Evolutionary conservation across 2,329 filamentous ascomycete species (phyloP).

Genomic region (Monosporascus sp.): DNA sequence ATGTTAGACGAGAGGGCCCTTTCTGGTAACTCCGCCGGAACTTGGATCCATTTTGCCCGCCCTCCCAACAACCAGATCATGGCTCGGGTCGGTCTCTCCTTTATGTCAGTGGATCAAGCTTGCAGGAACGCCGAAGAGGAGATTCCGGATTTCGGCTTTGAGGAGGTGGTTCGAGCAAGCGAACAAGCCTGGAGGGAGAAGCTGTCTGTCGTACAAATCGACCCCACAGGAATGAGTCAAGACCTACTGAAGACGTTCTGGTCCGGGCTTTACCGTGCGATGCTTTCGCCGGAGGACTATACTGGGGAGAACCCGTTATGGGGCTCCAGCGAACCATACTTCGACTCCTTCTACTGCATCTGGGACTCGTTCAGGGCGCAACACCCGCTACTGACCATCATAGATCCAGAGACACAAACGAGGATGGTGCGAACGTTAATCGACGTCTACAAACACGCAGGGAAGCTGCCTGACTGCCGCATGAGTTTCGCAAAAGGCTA

Average conservation of each 20-base stretch:
- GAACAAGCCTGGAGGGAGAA: conserved; percentile 59
- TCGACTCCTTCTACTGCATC: conserved; percentile 63
- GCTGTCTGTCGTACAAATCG: conserved; percentile 52
- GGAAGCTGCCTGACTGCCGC: conserved; percentile 66
- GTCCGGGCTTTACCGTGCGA: conserved; percentile 62
- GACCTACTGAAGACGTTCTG: conserved; percentile 61
- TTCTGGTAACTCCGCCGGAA: conserved; percentile 40
- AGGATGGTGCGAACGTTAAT: conserved; percentile 66
- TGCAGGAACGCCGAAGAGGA: conserved; percentile 65
- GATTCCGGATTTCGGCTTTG: conserved; percentile 61
- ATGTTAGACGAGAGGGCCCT: conserved; percentile 26
- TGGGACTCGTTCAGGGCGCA: conserved; percentile 72
- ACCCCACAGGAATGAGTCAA: conserved; percentile 47
- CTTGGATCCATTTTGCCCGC: conserved; percentile 56
- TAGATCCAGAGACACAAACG: conserved; percentile 63
- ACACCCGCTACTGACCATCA: conserved; percentile 64
- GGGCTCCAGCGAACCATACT: conserved; percentile 65
- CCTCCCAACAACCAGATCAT: conserved; percentile 44
- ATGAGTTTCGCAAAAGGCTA: conserved; percentile 74
- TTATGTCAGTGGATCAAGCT: conserved; percentile 61
- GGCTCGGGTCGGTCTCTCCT: conserved; percentile 68
- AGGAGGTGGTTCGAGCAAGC: conserved; percentile 45
- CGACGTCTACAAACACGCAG: conserved; percentile 63
- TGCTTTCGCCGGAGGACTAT: conserved; percentile 71
- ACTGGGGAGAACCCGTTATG: conserved; percentile 70